Evolutionary conservation across 345 rosid species (phyloP), one percentile per base, ranked within the genome.

Genomic region (Linum tenue): DNA sequence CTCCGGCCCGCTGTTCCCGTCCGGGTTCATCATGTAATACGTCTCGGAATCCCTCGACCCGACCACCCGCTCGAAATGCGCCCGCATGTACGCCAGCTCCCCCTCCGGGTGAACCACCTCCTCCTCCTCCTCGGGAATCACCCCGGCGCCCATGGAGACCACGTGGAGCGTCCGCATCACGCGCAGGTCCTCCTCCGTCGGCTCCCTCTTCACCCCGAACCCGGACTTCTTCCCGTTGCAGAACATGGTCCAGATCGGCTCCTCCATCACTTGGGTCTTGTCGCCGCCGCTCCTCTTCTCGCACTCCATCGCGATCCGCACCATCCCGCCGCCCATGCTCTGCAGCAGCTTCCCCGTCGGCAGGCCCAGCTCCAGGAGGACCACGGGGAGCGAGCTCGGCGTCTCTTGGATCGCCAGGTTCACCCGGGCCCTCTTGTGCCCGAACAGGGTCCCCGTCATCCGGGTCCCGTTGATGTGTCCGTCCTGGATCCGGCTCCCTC

Each of bases 1-100:
- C 64, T 92, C 97, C 41, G 97, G 91, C 12, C 91, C 89, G 38
- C 59, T 77, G 55, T 86, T 92, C 1, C 86, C 91, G 39, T 87
- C 92, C 0, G 91, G 97, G 55, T 81, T 86, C 87, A 80, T 67
- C 95, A 92, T 90, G 67, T 92, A 86, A 70, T 83, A 89, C 0
- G 97, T 92, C 68, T 92, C 95, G 0, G 98, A 92, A 64, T 92
- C 98, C 75, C 69, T 84, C 1, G 96, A 92, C 41, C 92, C 89
- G 42, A 62, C 50, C 14, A 62, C 64, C n/a, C 95, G 79, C 72
- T 92, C 95, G 59, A 89, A 92, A 74, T 84, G 73, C 37, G 95
- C 86, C 9, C 97, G 77, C 92, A 89, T 86, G 66, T 87, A 92
- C 0, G 85, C 73, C 73, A 92, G 67, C 56, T 89, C 95, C 1